Evolutionary conservation across 139 green algal genomes (phyloP).

Genomic region (Ettlia oleoabundans): DNA sequence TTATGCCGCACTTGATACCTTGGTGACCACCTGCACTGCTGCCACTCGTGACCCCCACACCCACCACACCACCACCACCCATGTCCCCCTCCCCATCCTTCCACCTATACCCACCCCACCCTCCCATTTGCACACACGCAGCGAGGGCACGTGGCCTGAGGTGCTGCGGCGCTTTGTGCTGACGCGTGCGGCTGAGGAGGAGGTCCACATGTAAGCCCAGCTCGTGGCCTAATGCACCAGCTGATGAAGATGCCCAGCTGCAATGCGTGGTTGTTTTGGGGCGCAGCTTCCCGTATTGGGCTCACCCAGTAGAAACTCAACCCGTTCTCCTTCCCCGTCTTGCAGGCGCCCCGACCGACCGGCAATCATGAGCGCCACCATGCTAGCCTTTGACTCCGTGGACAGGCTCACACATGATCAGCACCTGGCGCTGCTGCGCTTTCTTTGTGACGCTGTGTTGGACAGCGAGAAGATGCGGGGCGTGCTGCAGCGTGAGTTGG

Average conservation of each 20-base stretch:
- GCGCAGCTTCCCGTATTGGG: not conserved
- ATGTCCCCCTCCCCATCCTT: no score
- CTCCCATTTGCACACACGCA: no score
- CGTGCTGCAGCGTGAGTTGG: slow-evolving; percentile 42
- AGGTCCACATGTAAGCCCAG: not conserved
- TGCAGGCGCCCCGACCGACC: slow-evolving; percentile 20
- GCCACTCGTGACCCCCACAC: no score
- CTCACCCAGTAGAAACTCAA: not conserved
- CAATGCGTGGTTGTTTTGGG: no score
- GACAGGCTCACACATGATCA: slow-evolving; percentile 46
- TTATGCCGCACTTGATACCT: no score
- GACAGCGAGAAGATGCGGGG: slow-evolving; percentile 47
- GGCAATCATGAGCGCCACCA: slow-evolving; percentile 25
- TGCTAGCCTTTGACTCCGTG: slow-evolving; percentile 43
- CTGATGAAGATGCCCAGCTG: no score
- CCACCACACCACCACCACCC: no score
- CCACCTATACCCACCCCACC: no score
- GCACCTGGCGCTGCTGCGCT: slow-evolving; percentile 54
- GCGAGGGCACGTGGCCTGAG: slow-evolving; percentile 61
- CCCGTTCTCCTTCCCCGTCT: not conserved
- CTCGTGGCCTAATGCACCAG: not conserved
- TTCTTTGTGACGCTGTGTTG: slow-evolving; percentile 51
- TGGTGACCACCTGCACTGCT: not conserved
- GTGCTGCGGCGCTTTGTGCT: slow-evolving; percentile 63
- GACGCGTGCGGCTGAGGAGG: slow-evolving; percentile 7